phyloP scores from a whole-genome alignment of 2,329 filamentous ascomycete species.

The Aspergillus chevalieri region DNA sequence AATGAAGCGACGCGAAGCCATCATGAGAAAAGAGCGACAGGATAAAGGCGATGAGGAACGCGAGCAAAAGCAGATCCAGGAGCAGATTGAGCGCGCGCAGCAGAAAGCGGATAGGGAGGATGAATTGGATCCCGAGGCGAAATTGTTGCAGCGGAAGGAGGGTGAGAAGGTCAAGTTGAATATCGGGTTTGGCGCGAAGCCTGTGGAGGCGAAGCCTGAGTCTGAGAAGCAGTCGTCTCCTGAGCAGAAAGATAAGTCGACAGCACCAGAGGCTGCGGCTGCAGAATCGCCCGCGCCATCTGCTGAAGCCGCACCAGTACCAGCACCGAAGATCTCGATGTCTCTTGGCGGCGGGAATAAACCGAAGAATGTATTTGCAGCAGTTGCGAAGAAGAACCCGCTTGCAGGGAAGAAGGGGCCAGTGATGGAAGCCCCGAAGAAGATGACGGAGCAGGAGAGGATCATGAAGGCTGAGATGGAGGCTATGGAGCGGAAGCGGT shows the following conservation, averaged over 20 bases:
- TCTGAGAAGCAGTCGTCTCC: slow-evolving; percentile 18
- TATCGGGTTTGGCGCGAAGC: slow-evolving; percentile 46
- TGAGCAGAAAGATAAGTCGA: slow-evolving; percentile 13
- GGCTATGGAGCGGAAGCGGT: slow-evolving; percentile 60
- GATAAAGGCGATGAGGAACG: slow-evolving; percentile 87
- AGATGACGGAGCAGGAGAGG: slow-evolving; percentile 79
- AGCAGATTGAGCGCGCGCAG: slow-evolving; percentile 74
- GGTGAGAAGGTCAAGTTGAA: slow-evolving; percentile 72
- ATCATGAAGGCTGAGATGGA: slow-evolving; percentile 76
- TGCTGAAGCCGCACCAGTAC: slow-evolving; percentile 10
- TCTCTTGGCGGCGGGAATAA: slow-evolving; percentile 51
- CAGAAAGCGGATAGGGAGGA: slow-evolving; percentile 49
- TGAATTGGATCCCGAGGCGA: slow-evolving; percentile 38
- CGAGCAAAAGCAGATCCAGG: slow-evolving; percentile 73
- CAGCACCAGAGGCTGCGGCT: slow-evolving; percentile 7
- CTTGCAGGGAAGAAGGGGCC: slow-evolving; percentile 61
- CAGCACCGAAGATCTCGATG: slow-evolving; percentile 49
- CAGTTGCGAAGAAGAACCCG: slow-evolving; percentile 61
- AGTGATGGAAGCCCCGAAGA: slow-evolving; percentile 59
- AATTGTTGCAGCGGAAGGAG: slow-evolving; percentile 50
- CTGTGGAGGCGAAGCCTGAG: slow-evolving; percentile 17
- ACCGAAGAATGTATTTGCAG: slow-evolving; percentile 63
- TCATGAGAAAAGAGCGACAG: slow-evolving; percentile 75
- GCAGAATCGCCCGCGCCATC: slow-evolving; percentile 12
- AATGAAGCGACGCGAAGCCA: slow-evolving; percentile 69